These are phyloP conservation scores for Psophocarpus tetragonolobus DNA, from an alignment of 306 rosid species.

Conservation along the genomic window DNA sequence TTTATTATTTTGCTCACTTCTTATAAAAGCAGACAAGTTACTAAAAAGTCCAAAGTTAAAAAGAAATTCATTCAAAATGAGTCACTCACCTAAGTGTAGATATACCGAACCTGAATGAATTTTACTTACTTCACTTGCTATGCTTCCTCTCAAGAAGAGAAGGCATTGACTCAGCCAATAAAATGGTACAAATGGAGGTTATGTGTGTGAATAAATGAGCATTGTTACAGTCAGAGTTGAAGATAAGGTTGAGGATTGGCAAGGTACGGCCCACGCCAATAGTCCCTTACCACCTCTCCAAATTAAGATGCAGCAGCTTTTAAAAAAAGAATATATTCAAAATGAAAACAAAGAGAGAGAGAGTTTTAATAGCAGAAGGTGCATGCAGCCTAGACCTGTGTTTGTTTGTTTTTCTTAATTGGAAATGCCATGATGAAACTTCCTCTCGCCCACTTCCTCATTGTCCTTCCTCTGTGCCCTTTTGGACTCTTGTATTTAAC, in stretches of 20 bases:
- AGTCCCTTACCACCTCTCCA: slow-evolving; percentile 49
- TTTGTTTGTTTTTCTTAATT: slow-evolving; percentile 32
- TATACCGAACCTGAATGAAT: background rate
- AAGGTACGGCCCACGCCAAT: slow-evolving; percentile 45
- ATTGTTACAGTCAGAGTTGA: slow-evolving; percentile 32
- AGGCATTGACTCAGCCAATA: slow-evolving; percentile 19
- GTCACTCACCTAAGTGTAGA: background rate
- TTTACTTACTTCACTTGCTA: background rate
- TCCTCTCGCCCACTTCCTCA: slow-evolving; percentile 18
- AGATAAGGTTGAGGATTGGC: slow-evolving; percentile 69
- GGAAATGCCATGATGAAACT: slow-evolving; percentile 43
- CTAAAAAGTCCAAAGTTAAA: background rate
- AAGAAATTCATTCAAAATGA: background rate
- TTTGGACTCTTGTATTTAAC: slow-evolving; percentile 46
- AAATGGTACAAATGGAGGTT: background rate
- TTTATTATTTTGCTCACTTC: background rate
- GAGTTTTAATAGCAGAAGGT: background rate
- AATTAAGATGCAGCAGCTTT: slow-evolving; percentile 47
- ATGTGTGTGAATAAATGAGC: background rate
- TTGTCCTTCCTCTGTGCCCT: slow-evolving; percentile 26
- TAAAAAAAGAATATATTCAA: background rate
- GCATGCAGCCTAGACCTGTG: slow-evolving; percentile 23
- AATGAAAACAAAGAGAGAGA: background rate
- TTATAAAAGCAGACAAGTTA: background rate
- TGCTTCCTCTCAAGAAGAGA: slow-evolving; percentile 33